Conservation (phyloP, 208 protist species). For the Tritrichomonas musculus region DNA sequence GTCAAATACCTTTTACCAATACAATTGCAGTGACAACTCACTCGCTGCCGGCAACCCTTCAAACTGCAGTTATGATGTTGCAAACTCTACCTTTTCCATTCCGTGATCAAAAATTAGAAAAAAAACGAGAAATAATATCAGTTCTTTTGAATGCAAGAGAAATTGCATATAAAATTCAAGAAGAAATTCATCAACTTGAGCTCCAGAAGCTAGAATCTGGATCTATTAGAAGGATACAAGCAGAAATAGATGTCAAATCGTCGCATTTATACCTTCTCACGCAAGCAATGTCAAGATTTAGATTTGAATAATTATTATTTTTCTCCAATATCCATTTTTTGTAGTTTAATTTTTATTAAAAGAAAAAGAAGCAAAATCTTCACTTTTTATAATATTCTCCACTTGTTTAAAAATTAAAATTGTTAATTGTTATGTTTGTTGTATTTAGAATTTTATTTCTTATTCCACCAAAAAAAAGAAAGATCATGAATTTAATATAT, state of each 20-base stretch:
- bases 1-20: background rate
- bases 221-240: background rate
- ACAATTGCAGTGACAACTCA: background rate
- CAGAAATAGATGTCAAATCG: constrained; percentile 27
- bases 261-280: background rate
- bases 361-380: too few relatives aligned
- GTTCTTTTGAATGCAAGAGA: background rate
- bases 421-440: too few relatives aligned
- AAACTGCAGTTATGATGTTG: background rate
- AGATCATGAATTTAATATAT: too few relatives aligned
- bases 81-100: constrained; percentile 28
- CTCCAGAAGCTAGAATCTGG: background rate
- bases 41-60: background rate
- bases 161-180: background rate
- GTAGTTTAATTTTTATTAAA: too few relatives aligned
- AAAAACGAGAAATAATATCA: background rate
- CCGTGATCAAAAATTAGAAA: background rate
- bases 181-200: constrained; percentile 26
- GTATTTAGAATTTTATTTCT: too few relatives aligned
- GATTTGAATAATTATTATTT: constrained; percentile 25
- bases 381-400: too few relatives aligned
- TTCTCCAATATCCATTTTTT: too few relatives aligned
- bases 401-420: too few relatives aligned
- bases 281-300: constrained; percentile 6
- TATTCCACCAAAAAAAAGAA: too few relatives aligned